Base-by-base conservation (phyloP, 1,284 basidiomycete genomes). In the Hymenochaete sp. region DNA sequence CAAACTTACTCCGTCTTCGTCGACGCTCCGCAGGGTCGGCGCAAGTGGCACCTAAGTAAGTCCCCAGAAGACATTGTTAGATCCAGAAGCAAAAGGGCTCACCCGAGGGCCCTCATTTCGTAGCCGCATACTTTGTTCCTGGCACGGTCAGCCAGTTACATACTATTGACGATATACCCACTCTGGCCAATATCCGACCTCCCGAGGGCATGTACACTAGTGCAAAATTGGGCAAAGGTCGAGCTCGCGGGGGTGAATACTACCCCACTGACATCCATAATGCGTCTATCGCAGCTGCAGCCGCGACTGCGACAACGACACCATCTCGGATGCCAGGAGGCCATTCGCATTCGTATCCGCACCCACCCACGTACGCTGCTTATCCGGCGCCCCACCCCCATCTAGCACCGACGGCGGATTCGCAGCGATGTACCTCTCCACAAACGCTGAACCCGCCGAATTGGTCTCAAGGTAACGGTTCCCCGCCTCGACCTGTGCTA, bases 31-130 rank as follows among this genome's bases (percentile, higher is more conserved):
- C 63, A 68, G 47, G 80, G 80, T 25, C 71, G 73, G 50, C 71
- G 78, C 51, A 87, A 87, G 56, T 85, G 83, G 83, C 84, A 87
- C 54, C 67, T 87, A 26, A 86, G 82, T 85, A 57, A 48, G 79
- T 65, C 36, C 19, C 18, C 22, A 31, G 24, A 28, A 19, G 45
- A 40, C 28, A 16, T 19, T 40, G 44, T 36, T n/a, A 29, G 29
- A 36, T 22, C 26, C 43, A 47, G 5, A 16, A 35, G 21, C 5
- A n/a, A 5, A 5, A n/a, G 21, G 8, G 6, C 21, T 35, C 32
- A 35, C 13, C 5, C 6, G 8, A 8, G 14, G 5, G 14, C 21
- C 48, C 32, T 28, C 37, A 18, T n/a, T 16, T 38, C 24, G 42
- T 33, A 85, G 82, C 82, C 52, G 81, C 82, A 24, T 85, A 85